Base-by-base conservation (phyloP, 164 flowering plant species). In the Chloranthus sessilifolius region DNA sequence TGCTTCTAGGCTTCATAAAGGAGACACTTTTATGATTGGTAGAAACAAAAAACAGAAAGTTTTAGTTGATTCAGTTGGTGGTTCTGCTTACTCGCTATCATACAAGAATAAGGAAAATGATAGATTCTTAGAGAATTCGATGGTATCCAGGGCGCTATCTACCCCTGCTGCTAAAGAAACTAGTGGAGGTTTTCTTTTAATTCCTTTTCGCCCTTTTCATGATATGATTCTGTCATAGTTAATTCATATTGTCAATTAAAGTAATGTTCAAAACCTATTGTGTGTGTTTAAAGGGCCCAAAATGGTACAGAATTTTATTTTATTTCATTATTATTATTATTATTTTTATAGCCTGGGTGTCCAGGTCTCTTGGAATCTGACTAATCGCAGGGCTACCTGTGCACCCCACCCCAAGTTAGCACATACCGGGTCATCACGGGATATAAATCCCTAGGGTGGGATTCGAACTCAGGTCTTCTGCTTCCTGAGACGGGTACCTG, bases 81-180 rank as follows among this genome's bases (percentile, higher is more conserved):
- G 41, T 25, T 45, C 59, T 26, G 42, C 31, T 34, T 58, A 43
- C 28, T 47, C 33, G 21, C 39, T 42, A 7, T n/a, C 33, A 0
- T 20, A 48, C 7, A 56, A 42, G 57, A 65, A 28, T 6, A n/a
- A n/a, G n/a, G 64, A 70, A 33, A 24, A 40, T 31, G 50, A 52
- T 50, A 52, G 62, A 58, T 49, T 8, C 61, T 50, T 55, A n/a
- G 29, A 56, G 24, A 55, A 63, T 3, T 51, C 10, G 55, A n/a
- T 63, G 49, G 42, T 68, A 12, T 63, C 79, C 20, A 81, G 88
- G 71, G 61, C 74, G 50, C 38, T 85, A 40, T 66, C 51, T 27
- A 56, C 61, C 4, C 72, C 72, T 36, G 81, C 81, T 39, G 79
- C 68, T 36, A 63, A 59, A 42, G 64, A 52, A 42, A 23, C 62